These are phyloP conservation scores for Tylopilus plumbeoviolaceoides DNA, from an alignment of 768 basidiomycete genomes.

Conservation along the genomic window DNA sequence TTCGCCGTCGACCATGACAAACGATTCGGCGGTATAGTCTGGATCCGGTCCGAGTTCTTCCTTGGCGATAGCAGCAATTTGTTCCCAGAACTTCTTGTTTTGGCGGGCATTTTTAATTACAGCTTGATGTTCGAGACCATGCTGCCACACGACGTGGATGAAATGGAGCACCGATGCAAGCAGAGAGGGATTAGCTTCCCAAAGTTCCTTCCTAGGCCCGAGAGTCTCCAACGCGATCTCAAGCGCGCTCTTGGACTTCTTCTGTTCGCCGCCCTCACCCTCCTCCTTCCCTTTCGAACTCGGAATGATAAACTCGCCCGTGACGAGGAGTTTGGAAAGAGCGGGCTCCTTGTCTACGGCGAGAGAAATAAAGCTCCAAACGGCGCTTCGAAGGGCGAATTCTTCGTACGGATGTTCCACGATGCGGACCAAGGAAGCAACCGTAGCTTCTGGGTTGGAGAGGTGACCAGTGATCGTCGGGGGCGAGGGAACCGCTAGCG, in stretches of 20 bases:
- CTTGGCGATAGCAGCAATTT: conserved; percentile 57
- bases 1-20: conserved; percentile 34
- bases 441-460: conserved; percentile 68
- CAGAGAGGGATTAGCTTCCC: conserved; percentile 74
- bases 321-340: conserved; percentile 71
- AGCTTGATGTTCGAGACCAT: conserved; percentile 66
- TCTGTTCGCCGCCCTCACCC: conserved; percentile 28
- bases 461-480: conserved; percentile 78
- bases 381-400: conserved; percentile 61
- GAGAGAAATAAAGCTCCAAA: conserved; percentile 81
- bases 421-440: conserved; percentile 63
- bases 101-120: conserved; percentile 53
- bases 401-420: conserved; percentile 81
- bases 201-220: conserved; percentile 65
- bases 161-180: conserved; percentile 74
- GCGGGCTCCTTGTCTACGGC: conserved; percentile 87
- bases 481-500: conserved; percentile 54
- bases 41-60: conserved; percentile 74
- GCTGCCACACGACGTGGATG: conserved; percentile 74
- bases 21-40: conserved; percentile 53
- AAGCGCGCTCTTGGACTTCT: conserved; percentile 52
- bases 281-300: conserved; percentile 37
- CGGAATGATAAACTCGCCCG: conserved; percentile 62
- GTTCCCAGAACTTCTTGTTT: conserved; percentile 65
- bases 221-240: conserved; percentile 65